Evolutionary conservation across 768 basidiomycete genomes (phyloP), one percentile per base, ranked within the genome.

Genomic region (Mycena floridula): DNA sequence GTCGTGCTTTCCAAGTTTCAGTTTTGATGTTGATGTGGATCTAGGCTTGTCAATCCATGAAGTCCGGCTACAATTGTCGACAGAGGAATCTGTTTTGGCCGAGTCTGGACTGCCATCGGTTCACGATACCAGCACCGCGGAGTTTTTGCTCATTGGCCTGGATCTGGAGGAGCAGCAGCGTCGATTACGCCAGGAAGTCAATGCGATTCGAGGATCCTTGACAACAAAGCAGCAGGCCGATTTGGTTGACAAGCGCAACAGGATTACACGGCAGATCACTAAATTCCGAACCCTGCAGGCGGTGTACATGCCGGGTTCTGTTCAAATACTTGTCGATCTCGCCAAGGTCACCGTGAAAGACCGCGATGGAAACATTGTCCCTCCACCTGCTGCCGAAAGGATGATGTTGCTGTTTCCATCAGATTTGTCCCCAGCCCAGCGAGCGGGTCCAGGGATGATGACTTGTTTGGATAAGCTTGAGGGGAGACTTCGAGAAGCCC

Each of bases 401-500:
- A 39, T 39, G n/a, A 15, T 8, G 3, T 3, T 39, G 13, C 13
- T 18, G 2, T 23, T 39, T 39, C 38, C 38, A 2, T 39, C 38
- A 4, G 22, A 18, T 16, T 3, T 39, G 5, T 13, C 22, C 9
- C 3, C 9, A n/a, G 9, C 38, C 13, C 5, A 15, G 13, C 3
- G 38, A 3, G 16, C 7, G n/a, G n/a, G n/a, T 39, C n/a, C 13
- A 9, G 13, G 12, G 20, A 24, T 21, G 13, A 5, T 21, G 12
- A 4, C 46, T 4, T 18, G 37, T 4, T n/a, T 45, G 9, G 23
- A 4, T 5, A 37, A 45, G 20, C 24, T 24, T 16, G 44, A 45
- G 37, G n/a, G 40, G 20, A 37, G 48, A 2, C 43, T 61, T 8
- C 43, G 54, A 0, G 23, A 45, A 20, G 57, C 55, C 1, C 50